phyloP scores from a whole-genome alignment of 1,139 yeast genomes.

The Diutina neorugosa region DNA sequence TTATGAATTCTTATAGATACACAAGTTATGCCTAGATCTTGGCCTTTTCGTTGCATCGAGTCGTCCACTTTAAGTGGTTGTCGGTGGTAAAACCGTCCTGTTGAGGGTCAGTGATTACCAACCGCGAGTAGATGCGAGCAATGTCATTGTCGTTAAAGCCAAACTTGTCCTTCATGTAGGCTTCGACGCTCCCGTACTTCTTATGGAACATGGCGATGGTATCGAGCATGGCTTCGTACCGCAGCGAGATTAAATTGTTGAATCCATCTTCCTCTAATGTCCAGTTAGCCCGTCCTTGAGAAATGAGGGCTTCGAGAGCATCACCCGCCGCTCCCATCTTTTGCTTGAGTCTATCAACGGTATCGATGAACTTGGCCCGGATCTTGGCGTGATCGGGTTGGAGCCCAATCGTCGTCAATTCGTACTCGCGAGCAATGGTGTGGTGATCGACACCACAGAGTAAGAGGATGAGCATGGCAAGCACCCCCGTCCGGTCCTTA shows the following conservation, averaged over 20 bases:
- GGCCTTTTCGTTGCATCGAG: background rate
- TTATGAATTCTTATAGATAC: background rate
- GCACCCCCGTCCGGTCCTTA: constrained; percentile 73
- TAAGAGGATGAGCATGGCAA: constrained; percentile 54
- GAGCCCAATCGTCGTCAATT: constrained; percentile 59
- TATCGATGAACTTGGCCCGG: constrained; percentile 19
- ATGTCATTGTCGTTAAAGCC: constrained; percentile 40
- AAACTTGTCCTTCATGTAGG: constrained; percentile 36
- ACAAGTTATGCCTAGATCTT: background rate
- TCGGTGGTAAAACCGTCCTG: background rate
- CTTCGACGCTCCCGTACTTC: constrained; percentile 44
- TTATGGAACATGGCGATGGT: constrained; percentile 38
- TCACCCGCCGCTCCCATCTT: constrained; percentile 14
- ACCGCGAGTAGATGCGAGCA: constrained; percentile 24
- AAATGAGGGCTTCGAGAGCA: constrained; percentile 19
- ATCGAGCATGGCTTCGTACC: constrained; percentile 63
- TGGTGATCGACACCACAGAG: constrained; percentile 55
- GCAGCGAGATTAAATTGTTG: constrained; percentile 48
- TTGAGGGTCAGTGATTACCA: background rate
- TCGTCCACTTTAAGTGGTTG: background rate
- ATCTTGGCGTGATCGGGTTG: constrained; percentile 34
- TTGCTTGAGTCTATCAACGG: constrained; percentile 18
- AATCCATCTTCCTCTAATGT: constrained; percentile 36
- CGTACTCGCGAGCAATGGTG: constrained; percentile 62
- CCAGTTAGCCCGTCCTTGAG: constrained; percentile 29